Conservation (phyloP, 345 rosid genomes). For the Ceriops decandra region DNA sequence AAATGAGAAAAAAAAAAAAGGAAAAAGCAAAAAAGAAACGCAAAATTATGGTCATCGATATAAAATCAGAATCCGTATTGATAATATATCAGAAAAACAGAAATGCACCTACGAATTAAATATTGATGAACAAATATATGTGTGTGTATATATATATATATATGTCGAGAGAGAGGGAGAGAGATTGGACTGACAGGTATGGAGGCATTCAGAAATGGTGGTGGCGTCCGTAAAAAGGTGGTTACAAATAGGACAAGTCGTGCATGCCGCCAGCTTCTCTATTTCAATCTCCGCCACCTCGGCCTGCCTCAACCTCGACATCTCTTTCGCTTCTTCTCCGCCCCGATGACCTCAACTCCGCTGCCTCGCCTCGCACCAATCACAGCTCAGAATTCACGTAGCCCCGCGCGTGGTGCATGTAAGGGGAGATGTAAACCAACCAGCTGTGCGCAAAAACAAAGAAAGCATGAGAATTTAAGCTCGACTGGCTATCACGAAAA, state of each 20-base stretch:
- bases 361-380: too few relatives aligned
- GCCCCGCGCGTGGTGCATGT: constrained; percentile 28
- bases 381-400: too few relatives aligned
- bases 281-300: constrained; percentile 28
- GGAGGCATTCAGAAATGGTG: constrained; percentile 53
- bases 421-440: background rate
- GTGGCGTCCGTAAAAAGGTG: constrained; percentile 43
- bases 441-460: too few relatives aligned
- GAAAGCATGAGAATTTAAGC: constrained; percentile 8
- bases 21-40: background rate
- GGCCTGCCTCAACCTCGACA: constrained; percentile 10
- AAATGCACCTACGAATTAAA: background rate
- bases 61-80: background rate
- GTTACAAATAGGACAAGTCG: constrained; percentile 45
- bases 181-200: constrained; percentile 36
- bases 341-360: background rate
- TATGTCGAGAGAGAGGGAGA: background rate
- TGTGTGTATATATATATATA: background rate
- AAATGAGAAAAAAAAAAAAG: background rate
- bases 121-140: background rate
- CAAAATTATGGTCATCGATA: constrained; percentile 4
- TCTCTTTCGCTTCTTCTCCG: constrained; percentile 1
- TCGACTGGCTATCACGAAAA: too few relatives aligned
- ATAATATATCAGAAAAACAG: background rate
- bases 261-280: constrained; percentile 33